phyloP scores from a whole-genome alignment of 495 filamentous ascomycete genomes.

The Trichoderma gamsii region DNA sequence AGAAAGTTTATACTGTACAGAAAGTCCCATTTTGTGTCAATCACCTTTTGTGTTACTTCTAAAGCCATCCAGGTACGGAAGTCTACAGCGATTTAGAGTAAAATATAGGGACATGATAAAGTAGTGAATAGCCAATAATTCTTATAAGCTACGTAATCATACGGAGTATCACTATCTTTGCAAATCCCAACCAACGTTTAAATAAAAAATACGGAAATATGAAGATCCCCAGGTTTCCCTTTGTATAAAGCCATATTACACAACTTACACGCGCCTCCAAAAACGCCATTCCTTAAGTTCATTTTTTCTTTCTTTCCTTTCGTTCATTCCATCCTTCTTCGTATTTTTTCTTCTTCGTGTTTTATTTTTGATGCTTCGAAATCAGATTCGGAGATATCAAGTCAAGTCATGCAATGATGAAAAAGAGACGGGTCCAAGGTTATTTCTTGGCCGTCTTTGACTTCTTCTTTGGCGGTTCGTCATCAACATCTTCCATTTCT shows the following conservation, averaged over 20 bases:
- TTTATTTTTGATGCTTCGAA: neutral
- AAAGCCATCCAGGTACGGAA: too few species aligned
- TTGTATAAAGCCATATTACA: neutral
- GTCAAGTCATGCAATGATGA: neutral
- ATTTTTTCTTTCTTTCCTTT: neutral
- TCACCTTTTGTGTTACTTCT: too few species aligned
- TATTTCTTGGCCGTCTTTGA: constrained; percentile 29
- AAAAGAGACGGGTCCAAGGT: neutral
- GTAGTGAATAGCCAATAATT: neutral
- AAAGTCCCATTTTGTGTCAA: too few species aligned
- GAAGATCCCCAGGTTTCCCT: neutral
- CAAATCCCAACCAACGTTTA: neutral
- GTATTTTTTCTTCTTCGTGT: neutral
- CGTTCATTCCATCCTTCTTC: neutral
- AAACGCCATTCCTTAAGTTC: neutral
- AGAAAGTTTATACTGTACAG: too few species aligned
- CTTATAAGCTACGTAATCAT: neutral
- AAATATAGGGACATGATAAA: too few species aligned
- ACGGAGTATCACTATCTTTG: neutral
- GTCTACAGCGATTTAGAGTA: too few species aligned
- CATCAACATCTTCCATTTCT: constrained; percentile 22
- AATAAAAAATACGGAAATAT: neutral
- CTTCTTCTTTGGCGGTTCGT: constrained; percentile 43
- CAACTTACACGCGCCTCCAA: constrained; percentile 3
- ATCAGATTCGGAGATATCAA: neutral